Conservation (phyloP, 78 protist species). For the Isochrysis galbana region DNA sequence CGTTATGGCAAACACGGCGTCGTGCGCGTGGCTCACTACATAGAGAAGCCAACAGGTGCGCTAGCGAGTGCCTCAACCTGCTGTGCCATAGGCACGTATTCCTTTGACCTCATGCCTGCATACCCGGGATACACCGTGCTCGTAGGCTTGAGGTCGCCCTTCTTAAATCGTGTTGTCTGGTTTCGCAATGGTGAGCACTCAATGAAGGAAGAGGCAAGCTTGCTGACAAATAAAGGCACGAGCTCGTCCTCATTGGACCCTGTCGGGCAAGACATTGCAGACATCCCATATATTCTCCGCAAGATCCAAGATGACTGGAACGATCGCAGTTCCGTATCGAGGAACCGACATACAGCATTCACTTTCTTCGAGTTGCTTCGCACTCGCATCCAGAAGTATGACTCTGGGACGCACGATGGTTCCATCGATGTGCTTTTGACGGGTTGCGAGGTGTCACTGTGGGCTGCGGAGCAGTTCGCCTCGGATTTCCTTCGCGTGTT, state of each 20-base stretch:
- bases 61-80: too few species aligned
- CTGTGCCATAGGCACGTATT: too few species aligned
- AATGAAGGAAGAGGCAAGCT: too few species aligned
- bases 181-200: too few species aligned
- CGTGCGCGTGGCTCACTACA: not conserved
- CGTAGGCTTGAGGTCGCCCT: too few species aligned
- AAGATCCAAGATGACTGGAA: not conserved
- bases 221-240: too few species aligned
- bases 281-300: not conserved
- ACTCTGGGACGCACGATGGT: constrained; percentile 1
- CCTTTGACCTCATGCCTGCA: too few species aligned
- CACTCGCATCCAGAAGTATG: not conserved
- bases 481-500: not conserved
- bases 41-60: too few species aligned
- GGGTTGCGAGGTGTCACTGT: constrained; percentile 31
- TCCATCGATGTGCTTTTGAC: constrained; percentile 14
- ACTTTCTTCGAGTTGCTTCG: not conserved
- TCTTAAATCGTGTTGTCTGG: too few species aligned
- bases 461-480: constrained; percentile 40
- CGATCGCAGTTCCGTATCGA: not conserved
- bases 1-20: not conserved
- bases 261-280: not conserved
- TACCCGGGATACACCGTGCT: too few species aligned
- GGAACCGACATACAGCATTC: not conserved
- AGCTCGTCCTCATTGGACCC: too few species aligned